Evolutionary conservation across 163 green algal genomes (phyloP), one percentile per base, ranked within the genome.

Genomic region (Picocystis sp.): DNA sequence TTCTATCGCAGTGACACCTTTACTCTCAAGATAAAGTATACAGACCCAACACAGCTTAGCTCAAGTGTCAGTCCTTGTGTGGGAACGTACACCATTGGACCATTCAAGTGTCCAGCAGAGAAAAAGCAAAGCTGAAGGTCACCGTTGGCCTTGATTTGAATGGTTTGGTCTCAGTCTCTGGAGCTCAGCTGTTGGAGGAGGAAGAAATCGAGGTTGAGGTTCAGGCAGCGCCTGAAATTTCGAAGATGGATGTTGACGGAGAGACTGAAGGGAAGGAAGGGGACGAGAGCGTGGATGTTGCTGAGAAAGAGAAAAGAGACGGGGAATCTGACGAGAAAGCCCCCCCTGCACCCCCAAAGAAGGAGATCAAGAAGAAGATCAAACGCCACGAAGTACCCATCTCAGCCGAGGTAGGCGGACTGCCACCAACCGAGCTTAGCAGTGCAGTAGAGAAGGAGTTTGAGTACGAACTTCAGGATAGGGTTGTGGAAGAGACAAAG

Each of bases 121-220:
- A 80, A 34, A 90, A 90, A 64, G 68, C 74, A 52, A 96, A 96
- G 73, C 59, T 97, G 41, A 97, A 97, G 68, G 73, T 94, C 9
- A 82, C 83, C 61, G 69, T 92, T 34, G 58, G 61, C 9, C 74
- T 98, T 25, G 93, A 95, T 71, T 69, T 96, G 57, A 82, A 97
- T 59, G 83, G 87, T 35, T 54, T 93, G 38, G 61, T 90, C 3
- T 55, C 54, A 2, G 66, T 97, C 22, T 81, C 94, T 56, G 71
- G 55, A 17, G 81, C 79, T 5, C 65, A 83, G 56, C 60, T 74
- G 21, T 48, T 94, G 63, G 69, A 90, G 55, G 84, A 92, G 55
- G 70, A 80, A 19, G 81, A 93, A 66, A 78, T 80, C 54, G 52
- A 73, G 42, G 66, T 80, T 42, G 45, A 59, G 8, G 60, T 62